Percentiles rank a stretch among this genome's conserved stretches.
Evolutionary conservation across 805 yeast genomes (phyloP).

Genomic region (Ogataea pilisensis): DNA sequence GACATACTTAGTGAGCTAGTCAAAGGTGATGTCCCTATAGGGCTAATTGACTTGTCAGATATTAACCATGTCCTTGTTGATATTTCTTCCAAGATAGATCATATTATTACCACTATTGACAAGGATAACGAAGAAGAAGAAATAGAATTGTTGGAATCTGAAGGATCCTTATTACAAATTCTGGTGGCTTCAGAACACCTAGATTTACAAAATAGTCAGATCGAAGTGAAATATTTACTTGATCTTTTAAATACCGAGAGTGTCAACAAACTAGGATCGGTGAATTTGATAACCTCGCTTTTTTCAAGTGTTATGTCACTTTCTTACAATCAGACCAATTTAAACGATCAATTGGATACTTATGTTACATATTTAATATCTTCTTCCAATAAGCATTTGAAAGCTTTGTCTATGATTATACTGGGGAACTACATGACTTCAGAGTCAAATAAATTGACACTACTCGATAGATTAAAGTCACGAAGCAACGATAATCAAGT

Average conservation of each 20-base stretch:
- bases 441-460: conserved; percentile 1
- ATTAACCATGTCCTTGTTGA: no score
- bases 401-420: conserved; percentile 13
- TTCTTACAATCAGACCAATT: not conserved
- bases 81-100: no score
- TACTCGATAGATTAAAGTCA: conserved; percentile 2
- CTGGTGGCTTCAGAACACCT: not conserved
- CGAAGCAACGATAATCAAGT: no score
- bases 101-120: no score
- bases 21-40: no score
- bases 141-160: not conserved
- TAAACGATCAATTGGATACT: not conserved
- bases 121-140: not conserved
- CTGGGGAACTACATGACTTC: conserved; percentile 17
- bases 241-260: no score
- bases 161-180: not conserved
- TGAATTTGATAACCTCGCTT: not conserved
- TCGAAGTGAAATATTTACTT: not conserved
- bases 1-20: no score
- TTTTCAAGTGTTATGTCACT: not conserved
- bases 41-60: no score
- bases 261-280: no score
- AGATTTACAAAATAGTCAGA: not conserved
- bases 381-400: not conserved
- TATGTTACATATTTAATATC: not conserved